Base-by-base conservation (phyloP, 2,329 filamentous ascomycete species). In the Pseudogymnoascus sp. region DNA sequence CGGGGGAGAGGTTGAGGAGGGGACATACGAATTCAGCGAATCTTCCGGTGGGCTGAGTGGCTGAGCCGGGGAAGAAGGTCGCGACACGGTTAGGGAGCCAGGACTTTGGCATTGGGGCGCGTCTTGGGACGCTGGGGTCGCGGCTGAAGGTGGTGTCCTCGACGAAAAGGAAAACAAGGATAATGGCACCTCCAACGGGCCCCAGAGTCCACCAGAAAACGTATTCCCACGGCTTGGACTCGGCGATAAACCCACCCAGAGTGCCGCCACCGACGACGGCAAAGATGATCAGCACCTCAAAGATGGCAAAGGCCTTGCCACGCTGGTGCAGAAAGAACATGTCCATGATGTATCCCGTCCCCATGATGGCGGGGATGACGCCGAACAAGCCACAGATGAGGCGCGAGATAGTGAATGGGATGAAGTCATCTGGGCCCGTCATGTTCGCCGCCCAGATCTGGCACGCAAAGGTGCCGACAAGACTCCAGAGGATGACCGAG, bases 241-340 rank as follows among this genome's bases (percentile, higher is more conserved):
- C 70, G 3, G 72, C 73, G 59, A 78, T 73, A 59, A 78, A 78
- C 2, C 74, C 76, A 0, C 72, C 73, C 37, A 78, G 71, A 0
- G 75, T 77, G 7, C 72, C 72, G 1, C 68, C 72, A 23, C 36
- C 62, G 16, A 74, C 72, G 38, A 62, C 64, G 1, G 74, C 76
- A 46, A 77, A 73, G 18, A 75, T 67, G 28, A 77, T 69, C 0
- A 70, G 65, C 59, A 75, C 69, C 23, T 74, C 70, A 18, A 76
- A 70, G 14, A 71, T 65, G 1, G 71, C 73, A 53, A 78, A 77
- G 7, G 74, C 73, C 18, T 72, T 69, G 5, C 76, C 76, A 10
- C 75, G 74, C 64, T 78, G 73, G 61, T 78, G 76, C 36, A 78
- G 68, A 65, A 76, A 78, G 68, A 77, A 78, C 61, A 77, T 62